Evolutionary conservation across 257 asterid species (phyloP), one percentile per base, ranked within the genome.

Genomic region (Lycium ferocissimum): DNA sequence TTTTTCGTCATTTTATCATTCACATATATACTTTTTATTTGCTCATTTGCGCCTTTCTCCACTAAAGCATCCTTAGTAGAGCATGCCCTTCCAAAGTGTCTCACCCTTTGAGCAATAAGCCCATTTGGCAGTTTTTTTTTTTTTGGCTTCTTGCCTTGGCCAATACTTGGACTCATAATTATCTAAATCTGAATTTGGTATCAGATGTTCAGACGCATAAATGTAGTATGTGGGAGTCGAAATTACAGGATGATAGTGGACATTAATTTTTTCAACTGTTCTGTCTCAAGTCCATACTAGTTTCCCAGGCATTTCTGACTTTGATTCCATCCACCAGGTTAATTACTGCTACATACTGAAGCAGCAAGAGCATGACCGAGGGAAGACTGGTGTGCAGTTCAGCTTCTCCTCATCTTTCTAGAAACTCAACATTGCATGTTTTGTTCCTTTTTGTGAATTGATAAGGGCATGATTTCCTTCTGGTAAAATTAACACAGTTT

Each of bases 381-480:
- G 96, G 87, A 93, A 88, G 92, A 91, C 92, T 54, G 99, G 99
- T n/a, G 76, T 96, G 83, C 99, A 95, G 83, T 96, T 96, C 88
- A 88, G 92, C 95, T 96, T 96, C 93, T 93, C 99, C 80, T 91
- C 97, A 35, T 92, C 97, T 40, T 88, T 67, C 38, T 96, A 89
- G 90, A 76, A 72, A 43, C 71, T 80, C 82, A 53, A 78, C 82
- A 26, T 26, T 26, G 15, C 82, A 53, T 17, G 49, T 78, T 26
- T n/a, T 78, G 49, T 51, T 49, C 45, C 26, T 26, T 22, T 22
- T 59, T 59, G 49, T 33, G 81, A 75, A 75, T 47, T 75, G 61
- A 75, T 49, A n/a, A 18, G 2, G 13, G 43, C 81, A 75, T 75
- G 40, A 1, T 49, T 49, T 49, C 22, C 65, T 22, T 51, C 49